Evolutionary conservation across 1,284 basidiomycete species (phyloP).

Genomic region (Meira miltonrushii): DNA sequence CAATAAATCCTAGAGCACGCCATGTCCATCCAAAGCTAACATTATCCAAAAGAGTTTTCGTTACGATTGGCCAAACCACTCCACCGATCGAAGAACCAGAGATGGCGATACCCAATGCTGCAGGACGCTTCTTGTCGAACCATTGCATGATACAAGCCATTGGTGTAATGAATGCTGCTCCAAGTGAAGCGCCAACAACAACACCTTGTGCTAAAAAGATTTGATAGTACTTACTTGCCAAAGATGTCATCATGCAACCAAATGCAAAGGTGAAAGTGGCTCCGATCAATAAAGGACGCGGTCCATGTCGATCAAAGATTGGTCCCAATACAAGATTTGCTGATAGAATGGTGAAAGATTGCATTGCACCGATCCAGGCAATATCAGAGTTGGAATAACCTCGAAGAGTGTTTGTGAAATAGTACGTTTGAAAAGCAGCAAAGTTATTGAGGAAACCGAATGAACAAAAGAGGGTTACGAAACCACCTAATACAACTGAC

Average conservation of each 20-base stretch:
- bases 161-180: not conserved
- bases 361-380: slow-evolving; percentile 1
- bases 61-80: slow-evolving; percentile 1
- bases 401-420: not conserved
- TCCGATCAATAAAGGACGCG: not conserved
- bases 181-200: not conserved
- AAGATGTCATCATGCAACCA: slow-evolving; percentile 4
- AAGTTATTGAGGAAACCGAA: slow-evolving; percentile 4
- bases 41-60: not conserved
- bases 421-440: not conserved
- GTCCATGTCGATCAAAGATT: slow-evolving; percentile 1
- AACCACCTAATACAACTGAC: not conserved
- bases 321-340: not conserved
- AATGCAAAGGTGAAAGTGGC: not conserved
- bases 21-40: slow-evolving; percentile 6
- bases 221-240: not conserved
- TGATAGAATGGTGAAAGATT: not conserved
- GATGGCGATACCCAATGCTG: not conserved
- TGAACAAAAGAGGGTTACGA: not conserved
- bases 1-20: slow-evolving; percentile 1
- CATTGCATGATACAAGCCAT: not conserved
- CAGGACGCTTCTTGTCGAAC: not conserved
- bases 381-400: not conserved
- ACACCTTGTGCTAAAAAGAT: slow-evolving; percentile 8
- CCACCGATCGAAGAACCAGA: slow-evolving; percentile 3